These are phyloP conservation scores for Tilletia walkeri DNA, from an alignment of 1,284 basidiomycete genomes.

Conservation along the genomic window DNA sequence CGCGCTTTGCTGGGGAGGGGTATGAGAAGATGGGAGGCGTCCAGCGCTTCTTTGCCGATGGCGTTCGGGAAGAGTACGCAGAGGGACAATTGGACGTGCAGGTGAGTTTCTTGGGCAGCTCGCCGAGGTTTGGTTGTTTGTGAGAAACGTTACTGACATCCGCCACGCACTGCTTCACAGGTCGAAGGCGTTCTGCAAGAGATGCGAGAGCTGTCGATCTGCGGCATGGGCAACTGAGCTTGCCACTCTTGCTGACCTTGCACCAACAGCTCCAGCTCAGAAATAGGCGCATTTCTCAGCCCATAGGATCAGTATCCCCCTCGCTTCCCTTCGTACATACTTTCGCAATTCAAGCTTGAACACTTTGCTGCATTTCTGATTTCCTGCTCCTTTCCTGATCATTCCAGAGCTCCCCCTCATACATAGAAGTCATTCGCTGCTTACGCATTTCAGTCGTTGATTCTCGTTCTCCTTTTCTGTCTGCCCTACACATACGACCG, in stretches of 20 bases:
- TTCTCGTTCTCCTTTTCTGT: too few species aligned
- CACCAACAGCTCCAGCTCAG: too few species aligned
- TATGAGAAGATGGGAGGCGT: constrained; percentile 97
- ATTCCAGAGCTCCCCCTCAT: too few species aligned
- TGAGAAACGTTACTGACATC: not conserved
- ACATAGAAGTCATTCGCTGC: too few species aligned
- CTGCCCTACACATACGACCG: too few species aligned
- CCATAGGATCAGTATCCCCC: not conserved
- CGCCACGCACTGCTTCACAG: not conserved
- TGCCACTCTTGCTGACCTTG: not conserved
- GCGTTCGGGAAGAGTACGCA: constrained; percentile 72
- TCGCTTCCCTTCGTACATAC: not conserved
- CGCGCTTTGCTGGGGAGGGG: constrained; percentile 93
- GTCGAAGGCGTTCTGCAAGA: constrained; percentile 90
- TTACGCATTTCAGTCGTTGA: too few species aligned
- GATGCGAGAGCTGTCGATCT: constrained; percentile 90
- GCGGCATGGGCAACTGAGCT: constrained; percentile 48
- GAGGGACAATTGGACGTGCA: constrained; percentile 92
- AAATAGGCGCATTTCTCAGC: not conserved
- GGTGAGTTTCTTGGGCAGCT: constrained; percentile 61
- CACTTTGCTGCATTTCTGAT: too few species aligned
- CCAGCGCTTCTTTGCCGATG: constrained; percentile 68
- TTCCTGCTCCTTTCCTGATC: too few species aligned
- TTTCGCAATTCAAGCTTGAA: not conserved
- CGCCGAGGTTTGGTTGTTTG: constrained; percentile 8